phyloP scores from a whole-genome alignment of 2,329 filamentous ascomycete genomes.

The Epichloe gansuensis region DNA sequence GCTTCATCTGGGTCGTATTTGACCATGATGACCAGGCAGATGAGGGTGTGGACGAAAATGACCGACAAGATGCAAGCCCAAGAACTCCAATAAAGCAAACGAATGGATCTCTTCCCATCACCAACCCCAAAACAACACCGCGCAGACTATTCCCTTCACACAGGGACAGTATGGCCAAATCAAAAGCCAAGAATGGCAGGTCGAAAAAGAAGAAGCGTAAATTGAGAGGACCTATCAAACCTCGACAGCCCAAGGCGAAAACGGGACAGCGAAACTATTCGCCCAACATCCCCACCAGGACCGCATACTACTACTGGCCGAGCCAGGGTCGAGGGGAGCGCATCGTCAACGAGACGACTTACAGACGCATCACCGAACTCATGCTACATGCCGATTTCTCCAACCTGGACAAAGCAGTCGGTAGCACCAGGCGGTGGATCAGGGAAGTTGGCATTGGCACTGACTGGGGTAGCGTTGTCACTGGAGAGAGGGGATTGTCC shows the following conservation, averaged over 20 bases:
- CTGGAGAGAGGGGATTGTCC: constrained; percentile 26
- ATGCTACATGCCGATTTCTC: constrained; percentile 64
- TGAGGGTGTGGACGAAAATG: constrained; percentile 6
- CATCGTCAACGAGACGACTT: constrained; percentile 49
- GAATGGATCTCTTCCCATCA: constrained; percentile 6
- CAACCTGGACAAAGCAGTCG: constrained; percentile 45
- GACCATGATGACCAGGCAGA: constrained; percentile 30
- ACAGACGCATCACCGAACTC: constrained; percentile 55
- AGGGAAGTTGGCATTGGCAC: constrained; percentile 47
- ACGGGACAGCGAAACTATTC: constrained; percentile 39
- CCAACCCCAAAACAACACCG: constrained; percentile 21
- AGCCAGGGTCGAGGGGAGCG: constrained; percentile 46
- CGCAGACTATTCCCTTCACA: constrained; percentile 20
- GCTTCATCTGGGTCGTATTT: constrained; percentile 89
- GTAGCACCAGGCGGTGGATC: constrained; percentile 58
- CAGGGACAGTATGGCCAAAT: constrained; percentile 3
- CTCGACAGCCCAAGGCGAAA: constrained; percentile 54
- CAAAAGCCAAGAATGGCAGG: constrained; percentile 15
- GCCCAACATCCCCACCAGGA: constrained; percentile 35
- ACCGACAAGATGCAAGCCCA: constrained; percentile 2
- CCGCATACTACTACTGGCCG: constrained; percentile 55
- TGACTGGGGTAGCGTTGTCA: constrained; percentile 38
- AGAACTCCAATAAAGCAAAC: constrained; percentile 22
- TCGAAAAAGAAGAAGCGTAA: constrained; percentile 30
- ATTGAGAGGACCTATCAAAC: constrained; percentile 45